These are phyloP conservation scores for Candida sanyaensis DNA, from an alignment of 1,139 yeast genomes.

Conservation along the genomic window DNA sequence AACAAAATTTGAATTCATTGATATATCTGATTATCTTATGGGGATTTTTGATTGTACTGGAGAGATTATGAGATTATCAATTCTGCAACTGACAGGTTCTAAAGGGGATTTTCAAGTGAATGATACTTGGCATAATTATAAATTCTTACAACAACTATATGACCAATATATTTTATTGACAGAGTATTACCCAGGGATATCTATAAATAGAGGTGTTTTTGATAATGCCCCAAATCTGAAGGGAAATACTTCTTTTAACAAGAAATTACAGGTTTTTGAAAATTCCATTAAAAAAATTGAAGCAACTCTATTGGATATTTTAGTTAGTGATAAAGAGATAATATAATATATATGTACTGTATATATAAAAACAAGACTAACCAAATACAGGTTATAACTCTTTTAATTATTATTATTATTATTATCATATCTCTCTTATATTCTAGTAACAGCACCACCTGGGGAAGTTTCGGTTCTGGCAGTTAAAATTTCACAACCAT, in stretches of 20 bases:
- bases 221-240: constrained; percentile 17
- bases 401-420: too few relatives aligned
- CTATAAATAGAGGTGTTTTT: constrained; percentile 23
- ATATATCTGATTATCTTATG: constrained; percentile 34
- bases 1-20: constrained; percentile 10
- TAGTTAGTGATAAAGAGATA: constrained; percentile 23
- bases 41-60: constrained; percentile 47
- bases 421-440: constrained; percentile 14
- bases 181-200: constrained; percentile 21
- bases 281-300: constrained; percentile 29
- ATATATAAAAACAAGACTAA: too few relatives aligned
- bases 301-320: constrained; percentile 24
- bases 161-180: constrained; percentile 10
- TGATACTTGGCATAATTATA: constrained; percentile 11
- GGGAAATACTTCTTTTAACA: constrained; percentile 19
- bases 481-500: constrained; percentile 89
- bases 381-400: too few relatives aligned
- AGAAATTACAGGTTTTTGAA: constrained; percentile 28
- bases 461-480: constrained; percentile 80
- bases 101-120: constrained; percentile 11
- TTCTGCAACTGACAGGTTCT: constrained; percentile 14
- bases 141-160: constrained; percentile 12
- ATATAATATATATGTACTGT: too few relatives aligned
- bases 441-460: constrained; percentile 80
- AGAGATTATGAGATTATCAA: constrained; percentile 36